Conservation (phyloP, 306 rosid genomes). For the Fragaria vesca region DNA sequence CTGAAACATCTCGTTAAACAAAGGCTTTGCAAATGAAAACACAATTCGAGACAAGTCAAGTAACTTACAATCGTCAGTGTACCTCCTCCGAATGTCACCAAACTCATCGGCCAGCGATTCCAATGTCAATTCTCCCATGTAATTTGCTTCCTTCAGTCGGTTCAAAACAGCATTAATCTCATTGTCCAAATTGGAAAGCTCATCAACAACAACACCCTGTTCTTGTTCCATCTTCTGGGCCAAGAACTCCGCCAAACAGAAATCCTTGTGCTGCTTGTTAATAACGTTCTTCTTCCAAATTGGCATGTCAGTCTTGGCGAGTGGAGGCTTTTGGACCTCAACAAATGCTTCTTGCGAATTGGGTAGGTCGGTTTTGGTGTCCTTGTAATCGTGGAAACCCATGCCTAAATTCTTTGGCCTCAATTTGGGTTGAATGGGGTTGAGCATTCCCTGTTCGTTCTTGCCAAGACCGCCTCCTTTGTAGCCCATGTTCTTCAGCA, state of each 20-base stretch:
- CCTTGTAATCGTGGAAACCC: constrained; percentile 68
- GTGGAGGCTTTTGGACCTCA: neutral
- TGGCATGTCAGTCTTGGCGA: constrained; percentile 30
- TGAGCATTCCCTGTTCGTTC: constrained; percentile 73
- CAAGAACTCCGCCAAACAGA: constrained; percentile 63
- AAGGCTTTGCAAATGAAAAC: constrained; percentile 65
- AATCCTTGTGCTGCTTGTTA: constrained; percentile 36
- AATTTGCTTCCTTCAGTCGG: constrained; percentile 47
- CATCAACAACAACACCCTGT: neutral
- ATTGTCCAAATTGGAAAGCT: constrained; percentile 47
- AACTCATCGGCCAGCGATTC: constrained; percentile 63
- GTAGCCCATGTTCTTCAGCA: constrained; percentile 87
- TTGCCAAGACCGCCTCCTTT: constrained; percentile 92
- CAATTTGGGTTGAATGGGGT: constrained; percentile 60
- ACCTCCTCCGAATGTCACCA: constrained; percentile 48
- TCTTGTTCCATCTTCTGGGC: constrained; percentile 57
- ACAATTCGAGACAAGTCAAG: constrained; percentile 72
- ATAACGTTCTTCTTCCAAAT: constrained; percentile 64
- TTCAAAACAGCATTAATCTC: constrained; percentile 46
- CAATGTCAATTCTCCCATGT: constrained; percentile 52
- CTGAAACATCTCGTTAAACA: constrained; percentile 73
- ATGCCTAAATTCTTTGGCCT: constrained; percentile 74
- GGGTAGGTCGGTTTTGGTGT: constrained; percentile 26
- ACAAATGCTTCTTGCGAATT: neutral
- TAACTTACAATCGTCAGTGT: constrained; percentile 57